Percentiles rank a stretch among this genome's conserved stretches.
phyloP scores from a whole-genome alignment of 202 grass and related monocot species.

The Schoenoplectus triqueter region DNA sequence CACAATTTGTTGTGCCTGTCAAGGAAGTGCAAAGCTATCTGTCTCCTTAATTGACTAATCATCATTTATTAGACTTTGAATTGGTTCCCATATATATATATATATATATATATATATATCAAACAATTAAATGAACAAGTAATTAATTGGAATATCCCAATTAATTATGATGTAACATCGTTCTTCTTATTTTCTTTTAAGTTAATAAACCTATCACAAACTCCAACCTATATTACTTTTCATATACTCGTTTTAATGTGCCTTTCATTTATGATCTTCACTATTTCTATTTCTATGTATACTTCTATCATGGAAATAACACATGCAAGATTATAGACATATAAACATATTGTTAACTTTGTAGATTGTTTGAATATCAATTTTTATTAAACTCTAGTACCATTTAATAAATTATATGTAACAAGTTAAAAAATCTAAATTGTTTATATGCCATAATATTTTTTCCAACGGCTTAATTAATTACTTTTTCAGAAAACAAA shows the following conservation, averaged over 20 bases:
- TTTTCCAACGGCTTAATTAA: no score
- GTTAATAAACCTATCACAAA: no score
- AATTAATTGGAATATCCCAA: neutral
- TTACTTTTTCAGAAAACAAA: no score
- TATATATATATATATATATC: neutral
- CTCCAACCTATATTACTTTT: no score
- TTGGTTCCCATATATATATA: neutral
- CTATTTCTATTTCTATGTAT: neutral
- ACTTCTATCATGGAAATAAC: neutral
- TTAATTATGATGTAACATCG: neutral
- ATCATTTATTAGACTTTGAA: neutral
- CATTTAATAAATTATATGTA: no score
- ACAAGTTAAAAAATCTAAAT: no score
- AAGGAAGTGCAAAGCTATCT: slow-evolving; percentile 27
- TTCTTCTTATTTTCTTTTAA: neutral
- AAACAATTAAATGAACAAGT: neutral
- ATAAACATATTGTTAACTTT: no score
- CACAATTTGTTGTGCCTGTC: neutral
- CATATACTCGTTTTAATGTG: neutral
- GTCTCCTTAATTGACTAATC: neutral
- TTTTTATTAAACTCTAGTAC: no score
- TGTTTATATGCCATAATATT: no score
- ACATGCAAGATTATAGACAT: neutral
- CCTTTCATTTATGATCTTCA: neutral
- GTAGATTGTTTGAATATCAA: no score